A percentile compares a stretch with the other conserved stretches of the same genome.
Evolutionary conservation across 176 grass and related monocot genomes (phyloP).

Genomic region (Bromus sterilis): DNA sequence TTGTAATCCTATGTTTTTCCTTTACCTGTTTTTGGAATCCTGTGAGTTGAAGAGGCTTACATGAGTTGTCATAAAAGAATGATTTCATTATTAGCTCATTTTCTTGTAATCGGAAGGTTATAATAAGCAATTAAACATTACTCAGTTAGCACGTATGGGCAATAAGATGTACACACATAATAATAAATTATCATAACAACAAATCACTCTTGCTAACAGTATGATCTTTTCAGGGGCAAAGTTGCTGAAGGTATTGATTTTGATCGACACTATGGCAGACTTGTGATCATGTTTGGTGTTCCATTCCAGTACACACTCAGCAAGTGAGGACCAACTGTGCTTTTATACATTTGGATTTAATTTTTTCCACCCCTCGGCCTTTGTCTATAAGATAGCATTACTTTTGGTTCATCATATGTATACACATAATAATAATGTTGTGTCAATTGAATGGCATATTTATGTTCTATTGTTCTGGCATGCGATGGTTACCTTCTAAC

Average conservation of each 20-base stretch:
- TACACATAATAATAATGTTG: background rate
- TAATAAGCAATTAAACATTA: background rate
- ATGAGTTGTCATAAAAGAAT: background rate
- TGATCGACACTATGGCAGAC: conserved; percentile 96
- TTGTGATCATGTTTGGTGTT: conserved; percentile 99
- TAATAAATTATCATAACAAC: background rate
- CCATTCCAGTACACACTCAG: conserved; percentile 97
- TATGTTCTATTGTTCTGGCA: background rate
- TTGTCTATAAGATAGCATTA: background rate
- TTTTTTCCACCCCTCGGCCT: background rate
- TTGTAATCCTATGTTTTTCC: background rate
- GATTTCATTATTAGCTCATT: background rate
- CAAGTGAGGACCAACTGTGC: conserved; percentile 41
- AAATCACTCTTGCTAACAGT: background rate
- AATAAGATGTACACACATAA: background rate
- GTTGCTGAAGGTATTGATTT: conserved; percentile 99
- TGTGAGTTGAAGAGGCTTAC: background rate
- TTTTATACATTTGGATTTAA: conserved; percentile 1
- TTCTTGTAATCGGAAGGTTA: background rate
- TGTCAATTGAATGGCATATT: background rate
- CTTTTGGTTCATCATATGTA: background rate
- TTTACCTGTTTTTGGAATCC: background rate
- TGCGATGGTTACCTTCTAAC: background rate
- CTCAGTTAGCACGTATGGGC: background rate
- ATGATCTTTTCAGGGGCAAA: conserved; percentile 65